Evolutionary conservation across 2,329 filamentous ascomycete genomes (phyloP).

Genomic region (Aureobasidium namibiae): DNA sequence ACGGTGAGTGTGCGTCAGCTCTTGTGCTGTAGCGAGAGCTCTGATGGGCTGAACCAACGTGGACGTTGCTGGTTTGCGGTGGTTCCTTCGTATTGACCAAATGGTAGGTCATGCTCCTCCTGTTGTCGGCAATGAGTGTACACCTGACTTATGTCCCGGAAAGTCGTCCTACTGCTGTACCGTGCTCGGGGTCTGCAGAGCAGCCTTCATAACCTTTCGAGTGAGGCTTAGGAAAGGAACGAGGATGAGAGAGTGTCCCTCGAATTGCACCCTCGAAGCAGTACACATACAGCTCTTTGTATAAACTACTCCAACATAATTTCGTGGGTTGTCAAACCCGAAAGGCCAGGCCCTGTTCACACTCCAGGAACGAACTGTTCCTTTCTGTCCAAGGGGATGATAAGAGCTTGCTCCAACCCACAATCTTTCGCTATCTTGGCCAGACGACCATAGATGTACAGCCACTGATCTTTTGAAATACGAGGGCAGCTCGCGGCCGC

Average conservation of each 20-base stretch:
- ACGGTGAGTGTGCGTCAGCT: neutral
- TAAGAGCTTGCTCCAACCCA: constrained; percentile 4
- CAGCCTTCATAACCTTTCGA: too few species aligned
- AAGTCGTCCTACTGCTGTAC: too few species aligned
- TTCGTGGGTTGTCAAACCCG: neutral
- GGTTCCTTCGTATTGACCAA: neutral
- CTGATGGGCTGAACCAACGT: neutral
- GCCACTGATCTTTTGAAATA: neutral
- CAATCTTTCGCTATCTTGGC: constrained; percentile 6
- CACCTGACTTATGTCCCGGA: too few species aligned
- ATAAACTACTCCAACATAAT: too few species aligned
- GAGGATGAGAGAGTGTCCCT: too few species aligned
- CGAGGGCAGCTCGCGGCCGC: constrained; percentile 2
- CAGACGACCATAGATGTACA: constrained; percentile 6
- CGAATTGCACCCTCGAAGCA: too few species aligned
- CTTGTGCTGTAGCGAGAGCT: neutral
- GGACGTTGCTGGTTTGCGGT: too few species aligned
- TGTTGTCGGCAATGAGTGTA: too few species aligned
- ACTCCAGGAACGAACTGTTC: neutral
- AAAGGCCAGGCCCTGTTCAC: neutral
- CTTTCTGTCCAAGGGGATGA: neutral
- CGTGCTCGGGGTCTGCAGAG: too few species aligned
- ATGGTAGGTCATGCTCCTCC: too few species aligned
- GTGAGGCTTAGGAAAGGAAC: too few species aligned
- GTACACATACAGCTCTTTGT: too few species aligned